Evolutionary conservation across 2,329 filamentous ascomycete species (phyloP).

Genomic region (Arthroderma sp.): DNA sequence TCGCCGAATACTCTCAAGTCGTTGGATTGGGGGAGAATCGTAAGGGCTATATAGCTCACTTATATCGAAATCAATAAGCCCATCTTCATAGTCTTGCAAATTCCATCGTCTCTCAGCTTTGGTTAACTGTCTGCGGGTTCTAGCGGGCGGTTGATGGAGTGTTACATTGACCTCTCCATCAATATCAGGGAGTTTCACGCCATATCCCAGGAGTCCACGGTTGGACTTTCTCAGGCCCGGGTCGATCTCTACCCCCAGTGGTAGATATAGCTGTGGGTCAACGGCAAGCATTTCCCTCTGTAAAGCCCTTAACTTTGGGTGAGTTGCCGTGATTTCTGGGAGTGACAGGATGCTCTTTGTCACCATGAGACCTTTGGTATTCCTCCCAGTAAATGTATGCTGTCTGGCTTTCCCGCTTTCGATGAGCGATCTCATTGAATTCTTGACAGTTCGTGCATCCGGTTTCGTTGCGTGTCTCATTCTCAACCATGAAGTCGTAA

Average conservation of each 20-base stretch:
- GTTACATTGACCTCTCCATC: conserved; percentile 26
- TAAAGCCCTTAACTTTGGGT: conserved; percentile 37
- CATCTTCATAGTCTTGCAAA: neutral
- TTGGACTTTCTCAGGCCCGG: conserved; percentile 24
- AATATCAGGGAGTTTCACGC: conserved; percentile 21
- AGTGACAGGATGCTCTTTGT: conserved; percentile 41
- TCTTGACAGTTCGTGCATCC: conserved; percentile 42
- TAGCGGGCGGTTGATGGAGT: conserved; percentile 28
- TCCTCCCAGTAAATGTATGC: conserved; percentile 41
- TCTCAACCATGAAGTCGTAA: conserved; percentile 42
- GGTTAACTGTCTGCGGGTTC: conserved; percentile 14
- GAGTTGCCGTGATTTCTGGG: conserved; percentile 34
- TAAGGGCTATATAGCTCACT: neutral
- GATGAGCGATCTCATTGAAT: conserved; percentile 40
- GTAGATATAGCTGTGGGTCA: conserved; percentile 35
- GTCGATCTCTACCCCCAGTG: conserved; percentile 31
- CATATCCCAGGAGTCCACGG: conserved; percentile 3
- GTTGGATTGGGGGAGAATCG: neutral
- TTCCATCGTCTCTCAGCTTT: conserved; percentile 1
- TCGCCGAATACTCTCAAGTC: conserved; percentile 7
- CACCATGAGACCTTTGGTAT: conserved; percentile 36
- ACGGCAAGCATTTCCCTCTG: conserved; percentile 40
- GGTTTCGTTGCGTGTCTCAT: conserved; percentile 35
- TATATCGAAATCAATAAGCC: neutral
- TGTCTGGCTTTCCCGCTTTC: conserved; percentile 41